Conservation (phyloP, 441 rosid genomes). For the Rhodomyrtus psidioides region DNA sequence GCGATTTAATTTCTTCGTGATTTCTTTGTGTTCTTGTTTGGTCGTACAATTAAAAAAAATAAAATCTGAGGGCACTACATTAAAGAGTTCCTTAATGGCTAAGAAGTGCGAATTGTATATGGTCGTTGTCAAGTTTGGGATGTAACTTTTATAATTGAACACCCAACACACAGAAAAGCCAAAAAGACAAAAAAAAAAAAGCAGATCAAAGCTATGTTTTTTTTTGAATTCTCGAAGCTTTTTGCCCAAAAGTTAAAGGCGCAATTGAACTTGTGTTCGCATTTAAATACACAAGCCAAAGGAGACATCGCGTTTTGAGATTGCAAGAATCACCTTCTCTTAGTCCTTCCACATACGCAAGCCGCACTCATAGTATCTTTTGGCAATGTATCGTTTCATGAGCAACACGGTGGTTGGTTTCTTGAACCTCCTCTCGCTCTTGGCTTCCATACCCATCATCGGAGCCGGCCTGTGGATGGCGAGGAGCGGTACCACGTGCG, state of each 20-base stretch:
- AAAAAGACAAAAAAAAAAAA: neutral
- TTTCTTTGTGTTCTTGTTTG: neutral
- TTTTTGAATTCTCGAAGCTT: neutral
- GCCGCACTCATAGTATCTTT: neutral
- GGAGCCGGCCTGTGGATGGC: slow-evolving; percentile 90
- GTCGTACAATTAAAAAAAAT: neutral
- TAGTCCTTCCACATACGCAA: neutral
- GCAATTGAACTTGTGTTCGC: neutral
- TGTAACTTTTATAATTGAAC: neutral
- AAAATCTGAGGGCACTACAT: neutral
- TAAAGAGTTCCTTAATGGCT: slow-evolving; percentile 23
- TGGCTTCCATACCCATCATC: slow-evolving; percentile 77
- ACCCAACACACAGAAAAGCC: neutral
- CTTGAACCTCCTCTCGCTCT: slow-evolving; percentile 65
- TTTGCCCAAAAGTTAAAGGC: neutral
- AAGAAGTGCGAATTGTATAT: slow-evolving; percentile 16
- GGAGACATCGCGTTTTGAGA: neutral
- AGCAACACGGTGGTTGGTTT: slow-evolving; percentile 78
- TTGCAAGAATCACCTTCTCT: neutral
- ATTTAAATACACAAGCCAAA: neutral
- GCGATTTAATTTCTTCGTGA: neutral
- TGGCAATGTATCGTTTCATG: slow-evolving; percentile 7
- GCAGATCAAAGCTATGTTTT: neutral
- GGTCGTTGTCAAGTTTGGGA: neutral
- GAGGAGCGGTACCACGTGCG: slow-evolving; percentile 67